A percentile compares a stretch with the other conserved stretches of the same genome.
Evolutionary conservation across 2,329 filamentous ascomycete genomes (phyloP).

Genomic region (Calonectria hongkongensis): DNA sequence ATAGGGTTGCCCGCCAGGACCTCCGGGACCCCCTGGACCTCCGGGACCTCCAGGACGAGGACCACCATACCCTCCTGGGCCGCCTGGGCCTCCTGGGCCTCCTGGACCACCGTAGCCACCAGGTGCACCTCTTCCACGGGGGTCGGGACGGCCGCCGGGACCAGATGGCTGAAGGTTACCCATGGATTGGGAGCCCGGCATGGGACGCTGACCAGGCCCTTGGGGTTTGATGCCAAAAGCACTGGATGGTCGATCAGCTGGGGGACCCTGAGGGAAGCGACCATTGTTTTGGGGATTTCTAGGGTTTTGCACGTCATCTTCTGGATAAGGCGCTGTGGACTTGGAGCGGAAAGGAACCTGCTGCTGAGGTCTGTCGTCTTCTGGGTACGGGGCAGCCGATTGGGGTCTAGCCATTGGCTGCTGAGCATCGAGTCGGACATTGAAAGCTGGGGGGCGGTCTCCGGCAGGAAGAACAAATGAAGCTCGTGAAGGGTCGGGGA

Average conservation of each 20-base stretch:
- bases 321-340: constrained; percentile 79
- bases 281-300: constrained; percentile 66
- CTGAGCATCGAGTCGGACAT: constrained; percentile 66
- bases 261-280: constrained; percentile 69
- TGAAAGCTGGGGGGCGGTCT: constrained; percentile 70
- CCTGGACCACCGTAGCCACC: constrained; percentile 64
- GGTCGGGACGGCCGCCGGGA: constrained; percentile 55
- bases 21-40: constrained; percentile 41
- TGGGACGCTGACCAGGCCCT: constrained; percentile 56
- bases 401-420: constrained; percentile 64
- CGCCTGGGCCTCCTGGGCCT: constrained; percentile 47
- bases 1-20: constrained; percentile 50
- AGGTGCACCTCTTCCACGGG: constrained; percentile 64
- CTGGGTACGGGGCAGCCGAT: constrained; percentile 81
- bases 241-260: constrained; percentile 69
- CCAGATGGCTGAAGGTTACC: constrained; percentile 67
- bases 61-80: constrained; percentile 58
- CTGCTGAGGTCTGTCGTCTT: constrained; percentile 76
- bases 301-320: constrained; percentile 69
- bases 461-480: constrained; percentile 57
- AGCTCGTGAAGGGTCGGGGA: constrained; percentile 68
- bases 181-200: constrained; percentile 67
- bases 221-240: constrained; percentile 74
- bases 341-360: constrained; percentile 65
- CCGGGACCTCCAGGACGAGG: constrained; percentile 41